Evolutionary conservation across 2,329 filamentous ascomycete genomes (phyloP).

Genomic region (Nannizziopsis arthrosporioides): DNA sequence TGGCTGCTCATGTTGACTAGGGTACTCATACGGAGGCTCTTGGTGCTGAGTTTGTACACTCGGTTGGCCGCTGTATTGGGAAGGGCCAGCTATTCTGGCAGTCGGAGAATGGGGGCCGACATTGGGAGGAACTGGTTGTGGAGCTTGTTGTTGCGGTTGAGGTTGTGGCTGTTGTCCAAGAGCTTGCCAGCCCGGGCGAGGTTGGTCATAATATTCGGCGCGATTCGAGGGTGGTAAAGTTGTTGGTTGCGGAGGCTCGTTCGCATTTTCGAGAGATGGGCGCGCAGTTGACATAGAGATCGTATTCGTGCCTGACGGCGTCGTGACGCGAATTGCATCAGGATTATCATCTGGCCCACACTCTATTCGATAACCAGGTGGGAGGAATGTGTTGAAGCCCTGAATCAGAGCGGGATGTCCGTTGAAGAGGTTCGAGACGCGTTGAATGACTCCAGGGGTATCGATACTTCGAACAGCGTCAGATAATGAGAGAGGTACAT

Average conservation of each 20-base stretch:
- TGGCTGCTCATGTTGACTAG: slow-evolving; percentile 35
- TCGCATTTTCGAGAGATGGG: slow-evolving; percentile 23
- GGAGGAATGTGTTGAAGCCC: slow-evolving; percentile 95
- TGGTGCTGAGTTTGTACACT: slow-evolving; percentile 30
- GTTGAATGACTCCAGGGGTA: slow-evolving; percentile 91
- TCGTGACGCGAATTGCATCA: slow-evolving; percentile 92
- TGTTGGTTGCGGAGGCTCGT: slow-evolving; percentile 24
- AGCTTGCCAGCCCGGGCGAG: slow-evolving; percentile 29
- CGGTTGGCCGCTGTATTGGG: slow-evolving; percentile 27
- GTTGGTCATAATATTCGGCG: slow-evolving; percentile 32
- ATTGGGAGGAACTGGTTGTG: slow-evolving; percentile 16
- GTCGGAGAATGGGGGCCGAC: slow-evolving; percentile 33
- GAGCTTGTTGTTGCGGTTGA: slow-evolving; percentile 14
- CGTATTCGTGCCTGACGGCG: slow-evolving; percentile 92
- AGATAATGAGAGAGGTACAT: slow-evolving; percentile 13
- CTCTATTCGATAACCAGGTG: slow-evolving; percentile 90
- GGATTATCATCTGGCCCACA: slow-evolving; percentile 89
- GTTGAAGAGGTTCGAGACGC: slow-evolving; percentile 89
- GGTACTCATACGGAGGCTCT: slow-evolving; percentile 35
- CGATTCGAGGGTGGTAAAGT: slow-evolving; percentile 25
- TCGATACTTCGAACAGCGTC: slow-evolving; percentile 53
- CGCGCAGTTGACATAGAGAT: slow-evolving; percentile 55
- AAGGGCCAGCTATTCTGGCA: slow-evolving; percentile 27
- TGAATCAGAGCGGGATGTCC: slow-evolving; percentile 92
- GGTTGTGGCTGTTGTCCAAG: too few species aligned